Percentiles rank a stretch among this genome's conserved stretches.
These are phyloP conservation scores for Phytophthora tubulina DNA, from an alignment of 352 stramenopile species.

Conservation along the genomic window DNA sequence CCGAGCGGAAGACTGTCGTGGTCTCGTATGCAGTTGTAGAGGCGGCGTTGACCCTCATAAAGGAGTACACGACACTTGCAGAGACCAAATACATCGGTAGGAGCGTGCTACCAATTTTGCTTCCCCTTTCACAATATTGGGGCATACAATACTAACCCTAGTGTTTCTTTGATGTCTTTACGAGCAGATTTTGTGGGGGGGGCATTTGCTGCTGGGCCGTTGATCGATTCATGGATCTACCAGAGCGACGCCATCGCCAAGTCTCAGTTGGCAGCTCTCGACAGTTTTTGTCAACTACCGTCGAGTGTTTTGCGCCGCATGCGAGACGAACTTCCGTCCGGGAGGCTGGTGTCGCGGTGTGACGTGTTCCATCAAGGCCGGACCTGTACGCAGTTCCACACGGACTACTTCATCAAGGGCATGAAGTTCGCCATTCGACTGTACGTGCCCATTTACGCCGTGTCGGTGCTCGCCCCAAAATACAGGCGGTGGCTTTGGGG, in stretches of 20 bases:
- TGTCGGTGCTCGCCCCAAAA: constrained; percentile 59
- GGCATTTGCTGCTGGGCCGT: constrained; percentile 43
- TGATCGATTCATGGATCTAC: constrained; percentile 80
- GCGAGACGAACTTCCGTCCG: constrained; percentile 62
- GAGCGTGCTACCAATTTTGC: background rate
- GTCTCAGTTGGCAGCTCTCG: constrained; percentile 59
- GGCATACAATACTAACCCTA: background rate
- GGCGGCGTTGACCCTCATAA: constrained; percentile 48
- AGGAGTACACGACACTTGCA: constrained; percentile 41
- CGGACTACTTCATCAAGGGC: constrained; percentile 43
- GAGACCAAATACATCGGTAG: constrained; percentile 64
- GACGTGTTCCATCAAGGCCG: constrained; percentile 66
- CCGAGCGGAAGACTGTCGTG: constrained; percentile 54
- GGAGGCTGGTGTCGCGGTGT: constrained; percentile 53
- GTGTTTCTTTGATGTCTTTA: constrained; percentile 1
- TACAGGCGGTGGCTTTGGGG: constrained; percentile 75
- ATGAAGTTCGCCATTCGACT: constrained; percentile 57
- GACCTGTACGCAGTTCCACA: constrained; percentile 61
- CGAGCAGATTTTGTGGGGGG: constrained; percentile 55
- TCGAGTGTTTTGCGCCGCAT: constrained; percentile 53
- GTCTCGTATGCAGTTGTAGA: constrained; percentile 66
- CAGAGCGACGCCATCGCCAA: constrained; percentile 54
- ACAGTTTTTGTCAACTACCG: constrained; percentile 57
- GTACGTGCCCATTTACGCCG: constrained; percentile 75
- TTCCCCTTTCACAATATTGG: background rate